Base-by-base conservation (phyloP, 2,329 filamentous ascomycete species). In the Trichoderma atrobrunneum region DNA sequence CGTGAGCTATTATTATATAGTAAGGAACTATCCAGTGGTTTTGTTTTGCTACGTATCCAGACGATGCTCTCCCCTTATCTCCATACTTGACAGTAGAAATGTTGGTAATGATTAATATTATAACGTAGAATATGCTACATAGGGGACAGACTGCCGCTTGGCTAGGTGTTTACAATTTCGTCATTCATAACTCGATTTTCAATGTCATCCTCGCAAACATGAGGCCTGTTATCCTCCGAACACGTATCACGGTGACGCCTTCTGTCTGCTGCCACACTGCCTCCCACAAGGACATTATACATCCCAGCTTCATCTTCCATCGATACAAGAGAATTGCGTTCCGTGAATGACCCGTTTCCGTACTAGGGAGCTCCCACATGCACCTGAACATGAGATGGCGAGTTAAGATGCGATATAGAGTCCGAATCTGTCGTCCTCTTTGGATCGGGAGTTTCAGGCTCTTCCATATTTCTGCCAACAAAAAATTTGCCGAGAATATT, bases 221-320 rank as follows among this genome's bases (percentile, higher is more conserved):
- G 80, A 18, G 79, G 79, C 43, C 74, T 73, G 39, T 78, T 74
- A 39, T 81, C 80, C 68, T 82, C 80, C 7, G 80, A 81, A 60
- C 80, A 81, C 10, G 74, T 76, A 16, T 71, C 65, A 11, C 74
- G 71, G 54, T 73, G 73, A n/a, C 73, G 62, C 14, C 68, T 72
- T 14, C 68, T 72, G 26, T 61, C 61, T 10, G 56, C 57, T 0
- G 71, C 57, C 18, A 73, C 68, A 32, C 73, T 76, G 21, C 75
- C 74, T 16, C 74, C 75, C 3, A 75, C 76, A 72, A 79, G 74
- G 3, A 76, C 76, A 34, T 78, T 76, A 21, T 78, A 75, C 39
- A 78, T 77, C 10, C 76, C 74, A 34, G 70, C 67, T 11, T 7
- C 71, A 57, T 78, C 75, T 8, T 70, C 62, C 28, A 32, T 74